Evolutionary conservation across 2,329 filamentous ascomycete genomes (phyloP), one percentile per base, ranked within the genome.

Genomic region (Knufia petricola): DNA sequence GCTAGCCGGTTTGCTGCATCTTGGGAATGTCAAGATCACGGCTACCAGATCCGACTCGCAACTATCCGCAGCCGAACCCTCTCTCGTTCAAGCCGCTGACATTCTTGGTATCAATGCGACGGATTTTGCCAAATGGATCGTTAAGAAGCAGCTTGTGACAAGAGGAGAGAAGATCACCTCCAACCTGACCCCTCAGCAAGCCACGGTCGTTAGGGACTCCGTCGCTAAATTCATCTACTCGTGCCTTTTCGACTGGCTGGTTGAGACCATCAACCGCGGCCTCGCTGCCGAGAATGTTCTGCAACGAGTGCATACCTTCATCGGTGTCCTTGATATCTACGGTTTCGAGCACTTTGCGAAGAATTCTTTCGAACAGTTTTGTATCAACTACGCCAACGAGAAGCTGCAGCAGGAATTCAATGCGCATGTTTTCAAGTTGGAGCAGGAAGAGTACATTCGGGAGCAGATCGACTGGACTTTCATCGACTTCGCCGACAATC

Each of bases 321-420:
- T 98, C 60, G 92, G 92, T 66, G 92, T 98, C 41, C 78, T 98
- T 55, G 92, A 98, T 86, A 98, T 98, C 59, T 96, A 96, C 68
- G 90, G 90, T 55, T 98, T 98, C 63, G 92, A 98, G 67, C 92
- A 96, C 69, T 98, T 98, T 63, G 90, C 92, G 54, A 96, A 95
- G 75, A 98, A 98, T 72, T 98, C 92, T 0, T 98, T 98, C 61
- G 92, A 98, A 66, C 92, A 98, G 66, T 98, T 98, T 69, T 98
- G 92, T 70, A 98, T 98, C 78, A 98, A 98, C 69, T 98, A 98
- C 63, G 92, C 92, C 69, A 98, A 98, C 68, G 92, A 98, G 69
- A 98, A 98, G 70, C 74, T 98, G 48, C 92, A 98, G 65, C 92
- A 98, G 66, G 90, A 96, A 66, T 98, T 98, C 75, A 98, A 98